These are phyloP conservation scores for Lophiotrema nucula DNA, from an alignment of 495 filamentous ascomycete genomes.

Conservation along the genomic window DNA sequence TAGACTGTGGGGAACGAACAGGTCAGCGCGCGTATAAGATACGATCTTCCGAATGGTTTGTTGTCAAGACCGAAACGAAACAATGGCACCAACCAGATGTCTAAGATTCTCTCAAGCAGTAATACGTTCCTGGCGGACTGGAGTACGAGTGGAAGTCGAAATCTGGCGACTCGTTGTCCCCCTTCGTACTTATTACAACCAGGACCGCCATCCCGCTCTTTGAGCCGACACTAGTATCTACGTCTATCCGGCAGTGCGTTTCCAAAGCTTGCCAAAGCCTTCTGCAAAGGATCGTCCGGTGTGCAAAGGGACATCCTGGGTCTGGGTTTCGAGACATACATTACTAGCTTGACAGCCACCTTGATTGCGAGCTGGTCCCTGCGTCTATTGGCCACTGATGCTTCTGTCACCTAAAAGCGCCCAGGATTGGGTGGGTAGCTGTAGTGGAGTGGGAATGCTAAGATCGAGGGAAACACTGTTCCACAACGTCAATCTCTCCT, in stretches of 20 bases:
- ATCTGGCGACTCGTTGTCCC: not conserved
- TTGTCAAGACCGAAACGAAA: constrained; percentile 1
- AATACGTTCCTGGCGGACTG: too few relatives aligned
- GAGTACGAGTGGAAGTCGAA: too few relatives aligned
- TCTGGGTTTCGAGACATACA: too few relatives aligned
- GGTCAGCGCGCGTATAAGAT: constrained; percentile 18
- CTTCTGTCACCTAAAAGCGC: too few relatives aligned
- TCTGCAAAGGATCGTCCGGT: constrained; percentile 22
- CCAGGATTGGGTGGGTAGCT: not conserved
- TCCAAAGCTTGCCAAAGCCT: constrained; percentile 31
- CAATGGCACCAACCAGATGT: not conserved
- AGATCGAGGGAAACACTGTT: constrained; percentile 31
- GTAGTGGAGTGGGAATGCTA: constrained; percentile 20
- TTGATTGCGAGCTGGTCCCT: too few relatives aligned
- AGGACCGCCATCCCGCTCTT: too few relatives aligned
- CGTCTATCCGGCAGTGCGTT: constrained; percentile 30
- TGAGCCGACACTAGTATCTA: constrained; percentile 26
- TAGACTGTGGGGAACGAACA: constrained; percentile 19
- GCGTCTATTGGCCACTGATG: too few relatives aligned
- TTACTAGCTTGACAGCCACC: too few relatives aligned
- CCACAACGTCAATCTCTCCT: constrained; percentile 29
- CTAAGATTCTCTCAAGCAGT: too few relatives aligned
- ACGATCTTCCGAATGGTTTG: constrained; percentile 5
- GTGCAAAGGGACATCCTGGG: constrained; percentile 16
- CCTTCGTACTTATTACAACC: too few relatives aligned